Conservation (phyloP, 1,284 basidiomycete species). For the Fomitopsis palustris region DNA sequence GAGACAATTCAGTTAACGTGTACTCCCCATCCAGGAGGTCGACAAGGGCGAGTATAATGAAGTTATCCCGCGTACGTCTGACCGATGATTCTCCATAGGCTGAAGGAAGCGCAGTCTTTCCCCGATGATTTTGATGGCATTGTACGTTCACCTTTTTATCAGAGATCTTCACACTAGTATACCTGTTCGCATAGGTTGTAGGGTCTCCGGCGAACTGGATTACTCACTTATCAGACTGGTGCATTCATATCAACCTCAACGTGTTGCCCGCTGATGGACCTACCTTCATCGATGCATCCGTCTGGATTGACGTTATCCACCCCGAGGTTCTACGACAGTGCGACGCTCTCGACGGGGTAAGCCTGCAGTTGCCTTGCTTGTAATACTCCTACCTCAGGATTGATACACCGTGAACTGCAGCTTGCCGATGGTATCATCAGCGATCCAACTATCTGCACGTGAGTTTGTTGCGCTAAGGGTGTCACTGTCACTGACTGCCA, state of each 20-base stretch:
- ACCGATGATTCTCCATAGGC: slow-evolving; percentile 7
- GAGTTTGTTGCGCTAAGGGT: background rate
- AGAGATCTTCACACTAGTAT: background rate
- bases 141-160: slow-evolving; percentile 11
- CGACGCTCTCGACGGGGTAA: slow-evolving; percentile 29
- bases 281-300: slow-evolving; percentile 18
- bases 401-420: too few relatives aligned
- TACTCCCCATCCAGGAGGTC: slow-evolving; percentile 16
- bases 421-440: slow-evolving; percentile 31
- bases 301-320: slow-evolving; percentile 22
- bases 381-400: background rate
- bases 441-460: slow-evolving; percentile 30
- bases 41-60: slow-evolving; percentile 19
- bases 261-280: slow-evolving; percentile 17
- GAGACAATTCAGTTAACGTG: background rate
- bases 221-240: slow-evolving; percentile 23
- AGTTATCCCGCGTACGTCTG: background rate
- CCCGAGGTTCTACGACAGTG: slow-evolving; percentile 28
- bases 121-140: slow-evolving; percentile 29
- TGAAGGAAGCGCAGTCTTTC: slow-evolving; percentile 25
- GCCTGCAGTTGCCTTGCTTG: background rate
- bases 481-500: background rate
- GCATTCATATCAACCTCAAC: slow-evolving; percentile 20
- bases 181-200: slow-evolving; percentile 21
- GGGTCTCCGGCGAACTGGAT: slow-evolving; percentile 25